Evolutionary conservation across 306 rosid genomes (phyloP), one percentile per base, ranked within the genome.

Genomic region (Albizia julibrissin): DNA sequence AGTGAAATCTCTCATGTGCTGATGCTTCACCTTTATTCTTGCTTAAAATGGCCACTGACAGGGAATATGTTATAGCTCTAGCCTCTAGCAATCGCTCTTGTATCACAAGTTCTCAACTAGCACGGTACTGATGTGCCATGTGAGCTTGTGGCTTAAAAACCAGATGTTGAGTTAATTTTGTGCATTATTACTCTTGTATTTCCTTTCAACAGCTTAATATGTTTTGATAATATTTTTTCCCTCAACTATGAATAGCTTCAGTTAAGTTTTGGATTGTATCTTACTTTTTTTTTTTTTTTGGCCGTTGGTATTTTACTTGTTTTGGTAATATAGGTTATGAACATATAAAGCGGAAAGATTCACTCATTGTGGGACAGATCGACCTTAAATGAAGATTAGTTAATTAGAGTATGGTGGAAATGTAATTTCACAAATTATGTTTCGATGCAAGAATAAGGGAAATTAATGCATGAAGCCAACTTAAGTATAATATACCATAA

Each of bases 141-240:
- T 24, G 39, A 10, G 54, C 58, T 56, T 67, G 78, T 73, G 77
- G 69, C 79, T 56, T 81, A 74, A 85, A 74, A 85, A 76, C 72
- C 29, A 62, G 69, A 37, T 84, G 68, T 40, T 44, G 61, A 70
- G 69, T 78, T 71, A 39, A 84, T 79, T 66, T 68, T 81, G 66
- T 79, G 82, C 80, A 54, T 79, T 81, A 72, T 61, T 83, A 59
- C 79, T 29, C 33, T 27, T 47, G 47, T 21, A 59, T 58, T 77
- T 56, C 56, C 72, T 14, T 74, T 37, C 43, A 24, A 2, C 33
- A 75, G 4, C 40, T 13, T 39, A 34, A 52, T 47, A 18, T 40
- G 22, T 80, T 74, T 59, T 59, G 64, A 16, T 69, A 31, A 46
- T 5, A 10, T 26, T 47, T 15, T 72, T 34, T 1, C 22, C 24